These are phyloP conservation scores for Blastomyces silverae DNA, from an alignment of 2,329 filamentous ascomycete genomes.

Conservation along the genomic window DNA sequence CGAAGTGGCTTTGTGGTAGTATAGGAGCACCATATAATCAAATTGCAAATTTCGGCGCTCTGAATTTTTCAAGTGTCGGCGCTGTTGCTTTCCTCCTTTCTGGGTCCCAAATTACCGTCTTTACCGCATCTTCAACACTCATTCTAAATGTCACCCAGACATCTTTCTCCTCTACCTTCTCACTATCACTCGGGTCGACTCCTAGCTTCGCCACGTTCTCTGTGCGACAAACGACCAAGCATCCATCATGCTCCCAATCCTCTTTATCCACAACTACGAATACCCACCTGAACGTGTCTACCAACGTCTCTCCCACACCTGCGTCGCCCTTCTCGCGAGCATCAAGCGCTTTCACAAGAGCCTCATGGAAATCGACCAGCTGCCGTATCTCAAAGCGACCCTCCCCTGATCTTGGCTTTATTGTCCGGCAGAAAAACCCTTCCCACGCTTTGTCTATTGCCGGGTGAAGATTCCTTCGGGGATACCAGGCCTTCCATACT, in stretches of 20 bases:
- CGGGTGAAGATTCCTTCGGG: constrained; percentile 9
- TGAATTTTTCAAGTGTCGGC: constrained; percentile 13
- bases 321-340: neutral
- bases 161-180: neutral
- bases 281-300: constrained; percentile 6
- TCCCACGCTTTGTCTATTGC: neutral
- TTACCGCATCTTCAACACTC: constrained; percentile 12
- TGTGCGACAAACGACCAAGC: constrained; percentile 4
- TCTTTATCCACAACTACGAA: constrained; percentile 9
- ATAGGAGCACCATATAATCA: neutral
- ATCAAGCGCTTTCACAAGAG: neutral
- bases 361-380: constrained; percentile 4
- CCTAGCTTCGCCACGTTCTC: constrained; percentile 6
- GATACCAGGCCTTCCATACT: constrained; percentile 15
- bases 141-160: constrained; percentile 11
- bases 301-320: constrained; percentile 7
- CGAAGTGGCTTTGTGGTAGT: too few relatives aligned
- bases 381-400: neutral
- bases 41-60: constrained; percentile 16
- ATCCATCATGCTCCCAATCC: constrained; percentile 7
- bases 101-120: constrained; percentile 12
- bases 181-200: neutral
- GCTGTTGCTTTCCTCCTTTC: constrained; percentile 13
- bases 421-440: constrained; percentile 12
- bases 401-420: neutral